Evolutionary conservation across 352 stramenopile genomes (phyloP).

Genomic region (Globisporangium nagaii): DNA sequence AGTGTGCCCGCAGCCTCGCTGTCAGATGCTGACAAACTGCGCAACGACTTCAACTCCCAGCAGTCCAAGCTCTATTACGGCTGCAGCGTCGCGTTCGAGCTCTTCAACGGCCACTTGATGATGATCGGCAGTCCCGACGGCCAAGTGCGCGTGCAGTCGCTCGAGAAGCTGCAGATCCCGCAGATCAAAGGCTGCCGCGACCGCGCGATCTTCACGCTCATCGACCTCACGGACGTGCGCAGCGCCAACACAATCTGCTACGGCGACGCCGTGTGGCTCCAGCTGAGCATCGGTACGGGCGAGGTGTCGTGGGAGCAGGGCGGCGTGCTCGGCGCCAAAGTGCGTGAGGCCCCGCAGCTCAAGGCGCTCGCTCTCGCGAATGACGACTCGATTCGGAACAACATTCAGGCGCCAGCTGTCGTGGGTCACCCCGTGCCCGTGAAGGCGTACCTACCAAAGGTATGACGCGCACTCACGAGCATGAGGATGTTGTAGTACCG

Average conservation of each 20-base stretch:
- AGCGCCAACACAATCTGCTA: constrained; percentile 67
- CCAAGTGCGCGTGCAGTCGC: constrained; percentile 49
- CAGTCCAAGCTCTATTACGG: constrained; percentile 52
- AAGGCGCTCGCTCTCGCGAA: constrained; percentile 47
- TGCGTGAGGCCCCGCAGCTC: constrained; percentile 65
- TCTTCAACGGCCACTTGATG: constrained; percentile 74
- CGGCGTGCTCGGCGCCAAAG: constrained; percentile 66
- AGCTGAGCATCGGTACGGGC: constrained; percentile 58
- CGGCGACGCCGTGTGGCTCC: constrained; percentile 72
- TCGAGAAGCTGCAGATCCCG: constrained; percentile 48
- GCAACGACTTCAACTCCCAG: constrained; percentile 74
- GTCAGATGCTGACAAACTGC: constrained; percentile 54
- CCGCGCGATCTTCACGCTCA: constrained; percentile 62
- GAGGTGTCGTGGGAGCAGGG: constrained; percentile 72
- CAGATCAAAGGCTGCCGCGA: constrained; percentile 48
- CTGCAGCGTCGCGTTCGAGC: constrained; percentile 60
- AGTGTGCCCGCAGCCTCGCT: constrained; percentile 5
- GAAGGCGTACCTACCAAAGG: constrained; percentile 68
- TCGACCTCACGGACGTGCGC: constrained; percentile 56
- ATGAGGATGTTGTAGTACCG: too few relatives aligned
- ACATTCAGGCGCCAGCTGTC: constrained; percentile 29
- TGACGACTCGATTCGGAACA: constrained; percentile 47
- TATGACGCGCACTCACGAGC: constrained; percentile 12
- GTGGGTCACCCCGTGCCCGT: constrained; percentile 61
- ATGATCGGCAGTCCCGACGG: constrained; percentile 61